Evolutionary conservation across 192 early-diverging fungal species (phyloP), one percentile per base, ranked within the genome.

Genomic region (Gaertneriomyces sp.): DNA sequence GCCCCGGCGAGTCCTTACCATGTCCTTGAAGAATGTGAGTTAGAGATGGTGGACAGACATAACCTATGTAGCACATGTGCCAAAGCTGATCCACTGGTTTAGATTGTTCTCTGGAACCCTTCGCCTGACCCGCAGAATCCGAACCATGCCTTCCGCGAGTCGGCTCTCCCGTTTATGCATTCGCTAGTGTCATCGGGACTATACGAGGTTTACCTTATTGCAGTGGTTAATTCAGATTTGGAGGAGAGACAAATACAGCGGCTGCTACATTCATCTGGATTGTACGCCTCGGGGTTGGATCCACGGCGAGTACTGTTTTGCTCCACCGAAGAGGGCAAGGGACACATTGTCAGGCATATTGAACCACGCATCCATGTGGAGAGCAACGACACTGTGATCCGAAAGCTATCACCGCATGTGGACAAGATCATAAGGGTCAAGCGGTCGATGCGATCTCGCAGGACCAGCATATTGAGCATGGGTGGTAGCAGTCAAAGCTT

Each of bases 71-170:
- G 10, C 44, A 43, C 33, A 41, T 39, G 42, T 40, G 10, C 5
- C 7, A 40, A 44, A 33, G 0, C 9, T 50, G 16, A 38, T 54
- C 14, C 47, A 52, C 19, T 44, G 16, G 2, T 25, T 5, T 74
- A 91, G 89, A 83, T 87, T 12, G 75, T 90, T 44, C 66, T 92
- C 43, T 90, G 90, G 89, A 90, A 90, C 63, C 88, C 89, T n/a
- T 88, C 87, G 4, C 76, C 81, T 7, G 85, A 88, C 65, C 84
- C 87, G 6, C 68, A 75, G 46, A 69, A 68, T 17, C 88, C 89
- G 40, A 92, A 83, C 52, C 80, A 84, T 67, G 90, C 86, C n/a
- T 92, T 90, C 74, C 67, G 76, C 39, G 86, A 87, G 55, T 75
- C 77, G 33, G 76, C 77, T 3, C 69, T 83, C 16, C 66, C 80